A percentile compares a stretch with the other conserved stretches of the same genome.
phyloP scores from a whole-genome alignment of 2,329 filamentous ascomycete genomes.

The Amesomyces nigricolor region DNA sequence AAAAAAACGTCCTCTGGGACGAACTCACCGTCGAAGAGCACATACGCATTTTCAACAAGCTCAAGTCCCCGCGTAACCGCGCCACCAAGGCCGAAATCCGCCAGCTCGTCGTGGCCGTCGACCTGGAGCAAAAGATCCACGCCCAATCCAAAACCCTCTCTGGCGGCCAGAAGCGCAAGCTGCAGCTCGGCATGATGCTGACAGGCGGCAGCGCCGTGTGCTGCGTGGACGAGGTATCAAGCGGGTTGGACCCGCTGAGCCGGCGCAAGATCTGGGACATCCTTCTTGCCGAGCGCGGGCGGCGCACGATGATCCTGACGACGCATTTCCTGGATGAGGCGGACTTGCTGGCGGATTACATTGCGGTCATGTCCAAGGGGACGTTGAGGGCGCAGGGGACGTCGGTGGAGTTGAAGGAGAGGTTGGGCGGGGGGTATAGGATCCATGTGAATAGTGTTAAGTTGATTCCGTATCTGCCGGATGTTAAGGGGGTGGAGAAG shows the following conservation, averaged over 20 bases:
- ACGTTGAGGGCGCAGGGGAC: conserved; percentile 76
- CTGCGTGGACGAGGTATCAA: conserved; percentile 87
- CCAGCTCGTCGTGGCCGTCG: conserved; percentile 63
- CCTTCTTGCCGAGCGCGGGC: conserved; percentile 73
- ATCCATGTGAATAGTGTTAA: conserved; percentile 64
- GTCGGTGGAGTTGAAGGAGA: conserved; percentile 78
- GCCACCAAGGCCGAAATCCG: conserved; percentile 55
- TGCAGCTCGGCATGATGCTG: conserved; percentile 93
- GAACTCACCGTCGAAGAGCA: conserved; percentile 82
- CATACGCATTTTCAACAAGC: conserved; percentile 71
- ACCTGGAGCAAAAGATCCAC: conserved; percentile 67
- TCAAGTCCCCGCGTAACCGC: conserved; percentile 59
- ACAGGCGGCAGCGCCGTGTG: conserved; percentile 84
- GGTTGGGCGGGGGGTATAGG: conserved; percentile 76
- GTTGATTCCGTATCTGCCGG: conserved; percentile 41
- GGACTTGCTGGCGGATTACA: conserved; percentile 81
- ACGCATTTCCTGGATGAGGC: conserved; percentile 95
- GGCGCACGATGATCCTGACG: conserved; percentile 77
- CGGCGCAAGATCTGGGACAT: conserved; percentile 94
- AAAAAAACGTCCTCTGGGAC: conserved; percentile 93
- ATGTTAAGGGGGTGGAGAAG: conserved; percentile 51
- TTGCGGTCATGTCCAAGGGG: conserved; percentile 81
- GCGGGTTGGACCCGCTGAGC: conserved; percentile 79
- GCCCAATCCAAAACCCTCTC: conserved; percentile 73
- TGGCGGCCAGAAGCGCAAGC: conserved; percentile 85